Evolutionary conservation across 768 basidiomycete genomes (phyloP).

Genomic region (Plicaturopsis crispa): DNA sequence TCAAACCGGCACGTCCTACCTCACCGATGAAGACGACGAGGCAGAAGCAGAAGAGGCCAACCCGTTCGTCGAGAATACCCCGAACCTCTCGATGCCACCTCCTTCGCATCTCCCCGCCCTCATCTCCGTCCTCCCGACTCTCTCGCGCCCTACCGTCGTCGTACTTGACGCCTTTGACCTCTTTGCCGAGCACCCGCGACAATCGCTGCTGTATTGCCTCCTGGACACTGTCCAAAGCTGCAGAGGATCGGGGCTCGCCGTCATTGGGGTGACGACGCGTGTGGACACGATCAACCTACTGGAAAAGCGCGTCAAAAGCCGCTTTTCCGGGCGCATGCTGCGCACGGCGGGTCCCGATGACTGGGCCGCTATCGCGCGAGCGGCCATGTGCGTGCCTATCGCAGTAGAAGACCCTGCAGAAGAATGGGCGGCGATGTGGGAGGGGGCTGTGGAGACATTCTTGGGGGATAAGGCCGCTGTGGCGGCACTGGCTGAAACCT

Average conservation of each 20-base stretch:
- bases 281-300: conserved; percentile 83
- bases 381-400: conserved; percentile 41
- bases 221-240: conserved; percentile 91
- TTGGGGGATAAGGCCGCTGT: conserved; percentile 39
- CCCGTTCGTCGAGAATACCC: conserved; percentile 37
- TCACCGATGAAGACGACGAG: conserved; percentile 30
- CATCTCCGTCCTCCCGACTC: conserved; percentile 70
- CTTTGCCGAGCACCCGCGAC: conserved; percentile 82
- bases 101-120: conserved; percentile 66
- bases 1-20: conserved; percentile 62
- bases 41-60: conserved; percentile 29
- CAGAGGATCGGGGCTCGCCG: conserved; percentile 68
- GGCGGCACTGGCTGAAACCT: conserved; percentile 47
- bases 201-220: conserved; percentile 90
- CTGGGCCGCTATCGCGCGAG: conserved; percentile 39
- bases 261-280: conserved; percentile 82
- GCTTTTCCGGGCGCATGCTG: conserved; percentile 90
- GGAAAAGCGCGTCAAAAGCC: conserved; percentile 95
- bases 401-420: conserved; percentile 19
- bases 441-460: conserved; percentile 45
- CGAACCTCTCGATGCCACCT: conserved; percentile 37
- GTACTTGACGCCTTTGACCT: conserved; percentile 91
- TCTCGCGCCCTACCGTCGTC: conserved; percentile 73
- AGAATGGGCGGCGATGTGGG: conserved; percentile 66
- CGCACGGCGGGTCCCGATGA: conserved; percentile 58